Conservation (phyloP, 768 basidiomycete genomes). For the Lentinus brumalis region DNA sequence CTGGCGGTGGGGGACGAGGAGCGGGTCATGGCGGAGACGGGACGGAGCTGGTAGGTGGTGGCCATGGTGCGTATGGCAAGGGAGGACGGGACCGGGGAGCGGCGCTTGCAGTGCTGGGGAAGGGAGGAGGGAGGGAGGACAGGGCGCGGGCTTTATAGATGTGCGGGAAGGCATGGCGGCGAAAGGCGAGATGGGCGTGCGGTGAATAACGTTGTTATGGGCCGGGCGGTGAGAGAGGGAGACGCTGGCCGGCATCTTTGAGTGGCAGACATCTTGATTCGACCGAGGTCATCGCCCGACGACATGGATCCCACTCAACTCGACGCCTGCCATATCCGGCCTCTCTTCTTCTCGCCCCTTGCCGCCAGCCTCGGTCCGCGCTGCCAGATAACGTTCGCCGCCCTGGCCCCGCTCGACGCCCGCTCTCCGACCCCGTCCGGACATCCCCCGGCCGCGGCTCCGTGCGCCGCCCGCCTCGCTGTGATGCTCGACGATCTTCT, state of each 20-base stretch:
- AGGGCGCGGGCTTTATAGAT: conserved; percentile 11
- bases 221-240: neutral
- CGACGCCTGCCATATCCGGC: conserved; percentile 9
- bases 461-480: neutral
- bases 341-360: neutral
- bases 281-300: neutral
- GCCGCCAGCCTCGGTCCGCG: conserved; percentile 14
- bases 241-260: conserved; percentile 2
- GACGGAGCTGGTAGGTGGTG: conserved; percentile 55
- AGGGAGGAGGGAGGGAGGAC: conserved; percentile 7
- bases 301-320: neutral
- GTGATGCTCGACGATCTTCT: too few relatives aligned
- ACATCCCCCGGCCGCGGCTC: neutral
- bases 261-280: neutral
- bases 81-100: conserved; percentile 14
- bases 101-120: conserved; percentile 6
- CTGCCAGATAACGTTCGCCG: conserved; percentile 13
- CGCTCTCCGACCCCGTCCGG: neutral
- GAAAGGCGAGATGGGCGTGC: neutral
- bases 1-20: conserved; percentile 57
- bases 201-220: neutral
- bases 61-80: conserved; percentile 16
- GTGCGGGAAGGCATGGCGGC: neutral
- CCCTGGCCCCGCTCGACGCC: neutral
- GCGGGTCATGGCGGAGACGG: conserved; percentile 48